A percentile compares a stretch with the other conserved stretches of the same genome.
phyloP scores from a whole-genome alignment of 2,329 filamentous ascomycete species.

The Hypoxylon sp. region DNA sequence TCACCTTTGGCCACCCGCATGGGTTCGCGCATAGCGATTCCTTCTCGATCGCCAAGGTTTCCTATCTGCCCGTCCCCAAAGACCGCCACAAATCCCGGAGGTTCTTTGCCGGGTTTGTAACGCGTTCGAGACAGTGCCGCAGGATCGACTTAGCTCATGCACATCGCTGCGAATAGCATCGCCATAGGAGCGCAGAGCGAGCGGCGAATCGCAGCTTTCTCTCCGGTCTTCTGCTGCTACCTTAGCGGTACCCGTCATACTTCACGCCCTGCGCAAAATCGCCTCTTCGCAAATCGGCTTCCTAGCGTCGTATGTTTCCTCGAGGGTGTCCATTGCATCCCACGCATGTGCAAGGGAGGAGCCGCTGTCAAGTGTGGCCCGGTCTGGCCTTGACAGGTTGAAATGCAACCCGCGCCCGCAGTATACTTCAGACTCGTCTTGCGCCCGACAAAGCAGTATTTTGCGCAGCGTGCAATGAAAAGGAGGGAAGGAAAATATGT shows the following conservation, averaged over 20 bases:
- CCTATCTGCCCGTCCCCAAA: background rate
- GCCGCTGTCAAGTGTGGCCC: background rate
- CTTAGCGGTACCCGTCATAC: background rate
- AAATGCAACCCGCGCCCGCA: background rate
- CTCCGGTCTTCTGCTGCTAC: background rate
- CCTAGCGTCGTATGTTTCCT: background rate
- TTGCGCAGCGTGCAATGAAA: background rate
- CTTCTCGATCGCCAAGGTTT: background rate
- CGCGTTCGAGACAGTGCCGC: no score
- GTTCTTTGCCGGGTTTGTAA: no score
- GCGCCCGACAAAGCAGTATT: background rate
- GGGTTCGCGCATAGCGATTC: background rate
- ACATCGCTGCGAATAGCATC: background rate
- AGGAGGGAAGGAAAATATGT: no score
- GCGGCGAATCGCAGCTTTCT: background rate
- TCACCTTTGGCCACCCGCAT: no score
- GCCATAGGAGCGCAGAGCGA: background rate
- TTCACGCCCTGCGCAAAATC: background rate
- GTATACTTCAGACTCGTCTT: background rate
- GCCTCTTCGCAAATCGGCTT: background rate
- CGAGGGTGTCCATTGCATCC: background rate
- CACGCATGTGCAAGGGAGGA: background rate
- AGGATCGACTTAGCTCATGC: no score
- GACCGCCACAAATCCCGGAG: background rate
- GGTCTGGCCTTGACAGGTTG: background rate